Evolutionary conservation across 2,329 filamentous ascomycete species (phyloP).

Genomic region (Trichoderma sp.): DNA sequence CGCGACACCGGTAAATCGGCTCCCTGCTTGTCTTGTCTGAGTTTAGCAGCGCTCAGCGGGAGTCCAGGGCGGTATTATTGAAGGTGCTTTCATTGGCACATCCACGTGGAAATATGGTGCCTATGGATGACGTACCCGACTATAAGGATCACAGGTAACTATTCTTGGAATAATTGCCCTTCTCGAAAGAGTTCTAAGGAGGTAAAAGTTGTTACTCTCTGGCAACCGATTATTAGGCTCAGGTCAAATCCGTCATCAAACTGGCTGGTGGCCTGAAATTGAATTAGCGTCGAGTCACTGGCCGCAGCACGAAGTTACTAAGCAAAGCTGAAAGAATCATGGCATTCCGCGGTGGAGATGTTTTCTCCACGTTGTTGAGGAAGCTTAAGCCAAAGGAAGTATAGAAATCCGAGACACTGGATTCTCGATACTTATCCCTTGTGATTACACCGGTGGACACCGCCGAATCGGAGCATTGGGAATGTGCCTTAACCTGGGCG

Average conservation of each 20-base stretch:
- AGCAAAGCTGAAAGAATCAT: not conserved
- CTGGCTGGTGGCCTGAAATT: not conserved
- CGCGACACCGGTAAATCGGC: not conserved
- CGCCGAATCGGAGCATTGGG: not conserved
- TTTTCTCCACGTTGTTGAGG: not conserved
- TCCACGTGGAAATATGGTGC: not conserved
- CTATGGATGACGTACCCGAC: not conserved
- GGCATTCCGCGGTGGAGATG: not conserved
- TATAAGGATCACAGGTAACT: not conserved
- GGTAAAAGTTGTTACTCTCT: not conserved
- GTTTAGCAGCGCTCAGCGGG: not conserved
- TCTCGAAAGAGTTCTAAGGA: not conserved
- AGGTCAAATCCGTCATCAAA: not conserved
- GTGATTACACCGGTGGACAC: not conserved
- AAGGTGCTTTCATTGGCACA: not conserved
- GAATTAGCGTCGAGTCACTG: not conserved
- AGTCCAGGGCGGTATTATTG: not conserved
- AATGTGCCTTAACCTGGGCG: not conserved
- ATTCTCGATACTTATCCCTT: not conserved
- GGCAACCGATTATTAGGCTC: not conserved
- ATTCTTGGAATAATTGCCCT: not conserved
- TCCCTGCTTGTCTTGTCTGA: not conserved
- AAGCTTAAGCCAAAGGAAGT: not conserved
- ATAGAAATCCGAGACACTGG: not conserved
- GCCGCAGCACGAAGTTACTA: not conserved